These are phyloP conservation scores for Ogataea kodamae DNA, from an alignment of 805 yeast genomes.

Conservation along the genomic window DNA sequence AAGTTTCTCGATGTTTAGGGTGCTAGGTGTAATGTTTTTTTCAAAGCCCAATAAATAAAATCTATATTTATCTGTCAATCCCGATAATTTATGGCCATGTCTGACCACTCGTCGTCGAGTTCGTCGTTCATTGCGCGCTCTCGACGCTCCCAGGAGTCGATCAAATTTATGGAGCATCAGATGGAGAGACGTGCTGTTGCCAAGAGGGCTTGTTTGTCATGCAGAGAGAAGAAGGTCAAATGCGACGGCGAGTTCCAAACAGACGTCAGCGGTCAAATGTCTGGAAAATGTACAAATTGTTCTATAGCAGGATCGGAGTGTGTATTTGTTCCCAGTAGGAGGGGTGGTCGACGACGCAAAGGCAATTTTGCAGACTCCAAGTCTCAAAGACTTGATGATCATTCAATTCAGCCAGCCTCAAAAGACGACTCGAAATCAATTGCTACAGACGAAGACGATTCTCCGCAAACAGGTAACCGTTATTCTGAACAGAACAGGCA, in stretches of 20 bases:
- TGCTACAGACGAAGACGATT: no score
- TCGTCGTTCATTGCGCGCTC: slow-evolving; percentile 2
- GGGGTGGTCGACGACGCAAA: slow-evolving; percentile 54
- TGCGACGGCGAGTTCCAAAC: slow-evolving; percentile 56
- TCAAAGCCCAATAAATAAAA: not conserved
- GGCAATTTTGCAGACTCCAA: slow-evolving; percentile 13
- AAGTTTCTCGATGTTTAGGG: slow-evolving; percentile 11
- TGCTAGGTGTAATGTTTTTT: slow-evolving; percentile 1
- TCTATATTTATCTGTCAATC: slow-evolving; percentile 1
- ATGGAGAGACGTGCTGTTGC: slow-evolving; percentile 47
- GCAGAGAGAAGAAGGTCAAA: slow-evolving; percentile 62
- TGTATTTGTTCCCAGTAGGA: slow-evolving; percentile 51
- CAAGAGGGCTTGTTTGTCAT: slow-evolving; percentile 57
- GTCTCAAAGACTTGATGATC: no score
- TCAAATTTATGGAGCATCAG: slow-evolving; percentile 8
- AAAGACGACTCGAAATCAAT: no score
- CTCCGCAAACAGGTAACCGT: no score
- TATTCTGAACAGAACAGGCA: no score
- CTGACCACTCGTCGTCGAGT: slow-evolving; percentile 4
- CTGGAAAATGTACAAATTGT: slow-evolving; percentile 49
- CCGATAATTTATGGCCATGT: slow-evolving; percentile 1
- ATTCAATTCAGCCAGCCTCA: no score
- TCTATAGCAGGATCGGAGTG: slow-evolving; percentile 43
- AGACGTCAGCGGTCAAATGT: slow-evolving; percentile 6
- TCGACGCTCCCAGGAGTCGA: slow-evolving; percentile 7